A percentile compares a stretch with the other conserved stretches of the same genome.
Conservation (phyloP, 352 stramenopile species). For the Blastocystis sp. region DNA sequence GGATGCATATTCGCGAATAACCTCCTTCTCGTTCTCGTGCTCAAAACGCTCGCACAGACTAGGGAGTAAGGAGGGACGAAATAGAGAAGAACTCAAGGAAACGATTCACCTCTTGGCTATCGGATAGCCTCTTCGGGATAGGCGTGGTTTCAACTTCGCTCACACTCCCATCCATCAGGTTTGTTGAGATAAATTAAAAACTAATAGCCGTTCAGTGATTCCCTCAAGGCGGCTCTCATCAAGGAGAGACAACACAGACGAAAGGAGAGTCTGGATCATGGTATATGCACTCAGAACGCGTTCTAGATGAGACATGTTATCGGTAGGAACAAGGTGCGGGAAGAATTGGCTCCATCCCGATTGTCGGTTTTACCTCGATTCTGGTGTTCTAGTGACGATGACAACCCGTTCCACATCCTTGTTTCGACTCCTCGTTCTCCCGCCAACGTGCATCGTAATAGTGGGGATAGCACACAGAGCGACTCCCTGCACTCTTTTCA, state of each 20-base stretch:
- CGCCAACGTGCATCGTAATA: neutral
- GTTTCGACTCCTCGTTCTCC: neutral
- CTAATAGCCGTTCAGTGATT: neutral
- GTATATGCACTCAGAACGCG: too few relatives aligned
- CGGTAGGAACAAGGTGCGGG: too few relatives aligned
- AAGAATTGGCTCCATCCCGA: too few relatives aligned
- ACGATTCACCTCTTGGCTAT: conserved; percentile 57
- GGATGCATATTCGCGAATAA: conserved; percentile 64
- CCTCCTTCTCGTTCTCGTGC: conserved; percentile 48
- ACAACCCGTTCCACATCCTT: too few relatives aligned
- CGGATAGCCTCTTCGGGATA: conserved; percentile 59
- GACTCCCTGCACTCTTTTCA: too few relatives aligned
- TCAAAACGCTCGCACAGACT: conserved; percentile 61
- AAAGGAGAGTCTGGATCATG: too few relatives aligned
- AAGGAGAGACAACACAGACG: neutral
- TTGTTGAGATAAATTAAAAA: neutral
- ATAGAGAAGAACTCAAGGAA: conserved; percentile 30
- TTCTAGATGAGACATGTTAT: too few relatives aligned
- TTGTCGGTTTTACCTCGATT: too few relatives aligned
- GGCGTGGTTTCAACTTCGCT: conserved; percentile 61
- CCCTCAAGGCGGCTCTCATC: neutral
- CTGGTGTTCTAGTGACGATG: too few relatives aligned
- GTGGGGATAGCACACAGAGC: too few relatives aligned
- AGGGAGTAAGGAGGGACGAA: neutral
- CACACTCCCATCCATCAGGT: neutral